A percentile compares a stretch with the other conserved stretches of the same genome.
phyloP scores from a whole-genome alignment of 1,284 basidiomycete genomes.

The Trichosporon asahii region DNA sequence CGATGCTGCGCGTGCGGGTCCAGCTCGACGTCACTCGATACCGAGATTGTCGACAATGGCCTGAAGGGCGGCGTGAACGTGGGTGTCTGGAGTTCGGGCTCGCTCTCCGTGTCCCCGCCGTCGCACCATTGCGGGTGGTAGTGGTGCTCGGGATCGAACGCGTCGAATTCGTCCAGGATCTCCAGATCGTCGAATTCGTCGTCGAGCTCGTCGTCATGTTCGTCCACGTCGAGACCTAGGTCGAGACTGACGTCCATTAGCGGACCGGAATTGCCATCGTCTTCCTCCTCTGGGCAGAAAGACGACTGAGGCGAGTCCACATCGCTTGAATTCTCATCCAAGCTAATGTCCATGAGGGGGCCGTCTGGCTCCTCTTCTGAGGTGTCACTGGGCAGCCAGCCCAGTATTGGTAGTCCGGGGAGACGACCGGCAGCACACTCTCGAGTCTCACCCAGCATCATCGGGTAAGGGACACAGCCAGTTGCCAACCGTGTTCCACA shows the following conservation, averaged over 20 bases:
- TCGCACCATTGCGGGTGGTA: not conserved
- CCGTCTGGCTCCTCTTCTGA: no score
- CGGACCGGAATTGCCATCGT: not conserved
- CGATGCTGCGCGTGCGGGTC: not conserved
- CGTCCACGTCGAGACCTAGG: not conserved
- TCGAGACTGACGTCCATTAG: not conserved
- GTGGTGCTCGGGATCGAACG: not conserved
- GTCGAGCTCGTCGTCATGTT: not conserved
- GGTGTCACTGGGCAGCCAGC: not conserved
- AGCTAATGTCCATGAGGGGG: not conserved
- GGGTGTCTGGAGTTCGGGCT: not conserved
- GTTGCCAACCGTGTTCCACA: conserved; percentile 2
- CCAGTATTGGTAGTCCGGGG: not conserved
- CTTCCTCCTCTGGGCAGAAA: not conserved
- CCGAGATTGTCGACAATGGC: not conserved
- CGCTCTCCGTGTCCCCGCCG: not conserved
- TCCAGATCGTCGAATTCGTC: not conserved
- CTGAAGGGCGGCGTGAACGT: not conserved
- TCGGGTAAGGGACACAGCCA: not conserved
- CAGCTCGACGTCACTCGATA: not conserved
- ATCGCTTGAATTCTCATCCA: not conserved
- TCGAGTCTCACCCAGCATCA: not conserved
- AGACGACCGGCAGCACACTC: not conserved
- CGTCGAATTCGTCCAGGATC: not conserved
- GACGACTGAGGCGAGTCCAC: no score